Evolutionary conservation across 2,329 filamentous ascomycete genomes (phyloP).

Genomic region (Alternaria ventricosa): DNA sequence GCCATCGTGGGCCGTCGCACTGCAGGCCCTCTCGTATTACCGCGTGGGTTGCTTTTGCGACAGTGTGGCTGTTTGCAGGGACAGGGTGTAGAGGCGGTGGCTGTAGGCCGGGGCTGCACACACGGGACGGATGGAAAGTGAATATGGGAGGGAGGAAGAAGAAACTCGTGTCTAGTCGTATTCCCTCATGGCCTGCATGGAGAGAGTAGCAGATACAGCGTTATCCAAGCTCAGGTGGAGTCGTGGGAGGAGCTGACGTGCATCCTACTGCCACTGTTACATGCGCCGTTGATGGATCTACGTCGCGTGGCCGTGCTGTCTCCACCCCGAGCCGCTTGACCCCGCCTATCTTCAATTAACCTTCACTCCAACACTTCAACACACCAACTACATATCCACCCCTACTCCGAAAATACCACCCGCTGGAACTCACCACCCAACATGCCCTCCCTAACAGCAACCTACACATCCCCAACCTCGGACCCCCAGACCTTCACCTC

Average conservation of each 20-base stretch:
- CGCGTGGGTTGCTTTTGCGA: conserved; percentile 8
- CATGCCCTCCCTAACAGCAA: conserved; percentile 54
- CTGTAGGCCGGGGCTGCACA: neutral
- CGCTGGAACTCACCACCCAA: neutral
- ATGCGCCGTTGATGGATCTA: conserved; percentile 6
- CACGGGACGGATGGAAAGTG: neutral
- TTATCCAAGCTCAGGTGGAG: conserved; percentile 1
- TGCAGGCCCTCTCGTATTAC: neutral
- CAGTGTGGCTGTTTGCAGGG: conserved; percentile 13
- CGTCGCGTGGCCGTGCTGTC: conserved; percentile 6
- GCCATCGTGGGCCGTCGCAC: conserved; percentile 31
- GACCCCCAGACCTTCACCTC: conserved; percentile 37
- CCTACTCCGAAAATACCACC: neutral
- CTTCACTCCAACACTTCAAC: neutral
- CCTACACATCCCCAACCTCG: conserved; percentile 60
- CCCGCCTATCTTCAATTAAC: conserved; percentile 1
- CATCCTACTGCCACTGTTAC: neutral
- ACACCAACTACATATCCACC: neutral
- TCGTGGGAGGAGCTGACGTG: conserved; percentile 9
- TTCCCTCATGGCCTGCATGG: conserved; percentile 35
- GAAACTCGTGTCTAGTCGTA: neutral
- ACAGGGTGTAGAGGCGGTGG: neutral
- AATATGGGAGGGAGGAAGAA: neutral
- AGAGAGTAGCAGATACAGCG: conserved; percentile 3
- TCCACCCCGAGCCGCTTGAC: conserved; percentile 10